Evolutionary conservation across 768 basidiomycete species (phyloP).

Genomic region (Lentinula edodes): DNA sequence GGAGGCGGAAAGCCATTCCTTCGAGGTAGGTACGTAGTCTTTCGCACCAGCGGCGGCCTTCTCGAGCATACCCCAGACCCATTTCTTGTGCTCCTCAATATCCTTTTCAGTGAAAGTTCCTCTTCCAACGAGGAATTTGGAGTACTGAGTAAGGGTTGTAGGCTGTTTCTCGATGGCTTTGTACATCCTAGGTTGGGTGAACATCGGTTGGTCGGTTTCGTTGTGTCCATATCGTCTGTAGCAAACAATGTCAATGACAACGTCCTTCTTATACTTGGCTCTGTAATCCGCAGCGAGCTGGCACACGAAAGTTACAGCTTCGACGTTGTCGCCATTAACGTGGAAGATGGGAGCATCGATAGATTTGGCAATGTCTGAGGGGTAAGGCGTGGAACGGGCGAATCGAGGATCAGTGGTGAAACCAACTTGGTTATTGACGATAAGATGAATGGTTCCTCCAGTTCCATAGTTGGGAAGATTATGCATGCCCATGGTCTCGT

Average conservation of each 20-base stretch:
- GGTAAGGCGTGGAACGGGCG: constrained; percentile 95
- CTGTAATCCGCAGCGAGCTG: constrained; percentile 98
- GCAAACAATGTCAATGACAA: constrained; percentile 97
- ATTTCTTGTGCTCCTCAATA: constrained; percentile 96
- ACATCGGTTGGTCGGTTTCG: constrained; percentile 97
- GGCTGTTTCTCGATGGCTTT: constrained; percentile 92
- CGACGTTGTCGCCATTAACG: constrained; percentile 97
- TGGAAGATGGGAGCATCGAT: constrained; percentile 99
- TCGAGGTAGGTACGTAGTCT: constrained; percentile 90
- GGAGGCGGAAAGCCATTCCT: constrained; percentile 96
- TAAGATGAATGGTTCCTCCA: constrained; percentile 96
- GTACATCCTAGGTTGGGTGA: constrained; percentile 99
- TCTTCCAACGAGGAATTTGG: constrained; percentile 84
- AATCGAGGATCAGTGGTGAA: constrained; percentile 99
- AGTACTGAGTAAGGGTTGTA: constrained; percentile 87
- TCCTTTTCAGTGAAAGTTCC: constrained; percentile 94
- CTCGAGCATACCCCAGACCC: constrained; percentile 99
- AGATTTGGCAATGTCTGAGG: constrained; percentile 96
- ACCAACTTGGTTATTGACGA: constrained; percentile 99
- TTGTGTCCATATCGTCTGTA: constrained; percentile 99
- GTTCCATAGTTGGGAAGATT: constrained; percentile 94
- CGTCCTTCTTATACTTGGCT: constrained; percentile 98
- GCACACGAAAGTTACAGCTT: constrained; percentile 98
- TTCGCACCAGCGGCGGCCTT: constrained; percentile 91
- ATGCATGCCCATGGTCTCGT: constrained; percentile 99